A percentile compares a stretch with the other conserved stretches of the same genome.
These are phyloP conservation scores for Nitzschia sp. DNA, from an alignment of 108 stramenopile genomes.

Conservation along the genomic window DNA sequence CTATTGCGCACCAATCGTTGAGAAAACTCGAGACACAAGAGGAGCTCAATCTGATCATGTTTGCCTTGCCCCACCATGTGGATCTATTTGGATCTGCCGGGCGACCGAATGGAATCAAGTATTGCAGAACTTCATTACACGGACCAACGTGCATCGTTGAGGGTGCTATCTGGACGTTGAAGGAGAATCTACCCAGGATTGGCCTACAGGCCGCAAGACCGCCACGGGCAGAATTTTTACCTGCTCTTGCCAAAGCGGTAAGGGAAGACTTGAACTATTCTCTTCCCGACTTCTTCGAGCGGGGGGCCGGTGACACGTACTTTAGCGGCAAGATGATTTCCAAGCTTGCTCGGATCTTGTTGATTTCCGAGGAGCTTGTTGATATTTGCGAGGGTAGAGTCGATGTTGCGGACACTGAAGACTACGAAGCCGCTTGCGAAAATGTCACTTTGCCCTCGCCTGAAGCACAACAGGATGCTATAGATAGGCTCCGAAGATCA, in stretches of 20 bases:
- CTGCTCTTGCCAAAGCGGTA: slow-evolving; percentile 50
- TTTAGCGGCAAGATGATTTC: slow-evolving; percentile 93
- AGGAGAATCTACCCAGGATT: slow-evolving; percentile 43
- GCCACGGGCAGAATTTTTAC: slow-evolving; percentile 45
- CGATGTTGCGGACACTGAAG: background rate
- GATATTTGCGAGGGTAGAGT: slow-evolving; percentile 49
- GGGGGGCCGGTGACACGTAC: slow-evolving; percentile 95
- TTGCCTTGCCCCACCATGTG: slow-evolving; percentile 79
- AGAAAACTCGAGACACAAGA: slow-evolving; percentile 19
- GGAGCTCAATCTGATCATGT: slow-evolving; percentile 52
- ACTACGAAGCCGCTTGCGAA: slow-evolving; percentile 45
- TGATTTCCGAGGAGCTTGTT: slow-evolving; percentile 77
- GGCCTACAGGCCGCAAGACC: slow-evolving; percentile 67
- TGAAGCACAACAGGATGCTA: slow-evolving; percentile 46
- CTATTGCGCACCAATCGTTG: slow-evolving; percentile 23
- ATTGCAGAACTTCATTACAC: slow-evolving; percentile 39
- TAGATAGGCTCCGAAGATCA: slow-evolving; percentile 52
- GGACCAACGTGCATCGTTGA: slow-evolving; percentile 47
- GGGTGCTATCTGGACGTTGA: slow-evolving; percentile 40
- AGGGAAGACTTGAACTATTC: slow-evolving; percentile 57
- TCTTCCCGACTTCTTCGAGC: slow-evolving; percentile 71
- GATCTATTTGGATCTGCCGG: slow-evolving; percentile 19
- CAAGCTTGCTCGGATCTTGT: slow-evolving; percentile 86
- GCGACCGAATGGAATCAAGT: slow-evolving; percentile 13
- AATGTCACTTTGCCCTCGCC: slow-evolving; percentile 50